Evolutionary conservation across 202 grass and related monocot genomes (phyloP), one percentile per base, ranked within the genome.

Genomic region (Brachypodium distachyon): DNA sequence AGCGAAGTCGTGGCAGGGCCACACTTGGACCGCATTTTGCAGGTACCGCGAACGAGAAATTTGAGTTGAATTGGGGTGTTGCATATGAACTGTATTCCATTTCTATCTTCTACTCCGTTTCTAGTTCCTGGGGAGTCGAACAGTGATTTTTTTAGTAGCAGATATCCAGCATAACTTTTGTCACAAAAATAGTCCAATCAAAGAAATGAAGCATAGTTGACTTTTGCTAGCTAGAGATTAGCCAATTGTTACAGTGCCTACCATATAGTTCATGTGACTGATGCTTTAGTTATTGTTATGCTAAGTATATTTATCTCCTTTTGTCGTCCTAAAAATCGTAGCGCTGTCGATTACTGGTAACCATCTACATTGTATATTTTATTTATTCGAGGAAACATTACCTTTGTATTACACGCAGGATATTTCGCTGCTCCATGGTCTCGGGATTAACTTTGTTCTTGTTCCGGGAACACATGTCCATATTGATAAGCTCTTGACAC

Each of bases 381-480:
- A 31, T 32, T 47, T 3, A n/a, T n/a, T n/a, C n/a, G n/a, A 31
- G 16, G 42, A 48, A 68, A 28, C 37, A 67, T 80, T 76, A 41
- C 42, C 41, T 37, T 84, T 70, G 37, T 63, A 32, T 76, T 26
- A 31, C 55, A 57, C 44, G 28, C 89, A 98, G 91, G 95, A 94
- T 58, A 90, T 94, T 73, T 94, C 91, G 71, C 89, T 98, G 49
- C 89, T 98, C 73, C 91, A 98, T 92, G 89, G 95, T 88, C 87
- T 98, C 9, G 91, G 95, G 28, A 92, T 98, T 60, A 92, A 84
- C 59, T 94, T 98, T 80, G 86, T 98, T 78, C 87, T 98, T 72
- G n/a, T 94, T 76, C 91, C 87, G 1, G 91, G 91, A 77, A 98
- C 95, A 38, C 91, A 88, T 78, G n/a, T n/a, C n/a, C 87, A 88